Conservation (phyloP, 1,284 basidiomycete genomes). For the Cutaneotrichosporon sp. region DNA sequence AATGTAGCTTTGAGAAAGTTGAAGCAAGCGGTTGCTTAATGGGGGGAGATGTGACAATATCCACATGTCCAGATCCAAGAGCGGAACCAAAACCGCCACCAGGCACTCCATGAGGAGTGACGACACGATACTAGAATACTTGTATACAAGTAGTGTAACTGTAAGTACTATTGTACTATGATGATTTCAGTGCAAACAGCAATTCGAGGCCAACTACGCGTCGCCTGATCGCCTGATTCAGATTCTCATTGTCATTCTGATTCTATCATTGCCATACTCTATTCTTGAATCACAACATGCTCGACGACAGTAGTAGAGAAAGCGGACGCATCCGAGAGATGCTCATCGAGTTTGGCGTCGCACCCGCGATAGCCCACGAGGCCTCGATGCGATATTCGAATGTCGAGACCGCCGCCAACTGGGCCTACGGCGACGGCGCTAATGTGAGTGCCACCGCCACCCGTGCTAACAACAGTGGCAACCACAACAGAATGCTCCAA, state of each 20-base stretch:
- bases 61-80: neutral
- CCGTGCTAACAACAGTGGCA: constrained; percentile 17
- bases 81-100: constrained; percentile 1
- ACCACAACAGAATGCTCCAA: constrained; percentile 6
- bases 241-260: neutral
- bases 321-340: constrained; percentile 24
- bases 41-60: neutral
- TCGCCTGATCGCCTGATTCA: neutral
- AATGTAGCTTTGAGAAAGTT: neutral
- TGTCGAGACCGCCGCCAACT: constrained; percentile 45
- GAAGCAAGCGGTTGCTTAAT: neutral
- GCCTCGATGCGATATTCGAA: constrained; percentile 38
- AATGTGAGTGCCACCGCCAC: constrained; percentile 29
- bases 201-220: neutral
- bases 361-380: constrained; percentile 33
- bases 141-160: too few relatives aligned
- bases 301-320: neutral
- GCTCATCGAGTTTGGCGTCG: constrained; percentile 45
- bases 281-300: constrained; percentile 23
- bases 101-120: neutral
- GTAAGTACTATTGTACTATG: neutral
- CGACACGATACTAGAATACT: neutral
- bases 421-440: constrained; percentile 47
- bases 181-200: neutral
- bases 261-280: constrained; percentile 17